Percentiles rank a stretch among this genome's conserved stretches.
Conservation (phyloP, 2,329 filamentous ascomycete species). For the Neocatenulostroma microsporum region DNA sequence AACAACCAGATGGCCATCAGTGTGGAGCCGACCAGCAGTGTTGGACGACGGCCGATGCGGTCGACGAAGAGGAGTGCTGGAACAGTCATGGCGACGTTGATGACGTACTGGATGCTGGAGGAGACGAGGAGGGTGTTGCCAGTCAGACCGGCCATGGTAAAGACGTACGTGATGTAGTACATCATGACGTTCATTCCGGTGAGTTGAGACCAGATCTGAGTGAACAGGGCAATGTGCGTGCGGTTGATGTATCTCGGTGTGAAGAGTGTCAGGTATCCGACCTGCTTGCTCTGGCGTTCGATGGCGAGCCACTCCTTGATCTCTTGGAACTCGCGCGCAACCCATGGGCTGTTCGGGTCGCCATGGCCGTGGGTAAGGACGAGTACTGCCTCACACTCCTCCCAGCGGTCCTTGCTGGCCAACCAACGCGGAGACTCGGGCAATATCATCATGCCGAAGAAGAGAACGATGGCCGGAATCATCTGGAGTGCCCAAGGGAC, state of each 20-base stretch:
- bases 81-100: constrained; percentile 73
- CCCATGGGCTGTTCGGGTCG: constrained; percentile 43
- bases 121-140: constrained; percentile 52
- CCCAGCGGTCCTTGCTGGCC: constrained; percentile 54
- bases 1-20: constrained; percentile 59
- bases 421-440: constrained; percentile 62
- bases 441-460: constrained; percentile 47
- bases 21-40: constrained; percentile 57
- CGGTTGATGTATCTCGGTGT: constrained; percentile 66
- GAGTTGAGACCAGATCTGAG: constrained; percentile 67
- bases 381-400: constrained; percentile 55
- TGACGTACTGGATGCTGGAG: constrained; percentile 65
- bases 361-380: constrained; percentile 54
- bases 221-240: constrained; percentile 63
- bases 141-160: constrained; percentile 59
- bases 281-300: constrained; percentile 60
- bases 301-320: constrained; percentile 65
- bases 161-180: constrained; percentile 49
- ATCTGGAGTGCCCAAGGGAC: constrained; percentile 45
- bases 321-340: constrained; percentile 60
- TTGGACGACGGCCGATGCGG: constrained; percentile 62
- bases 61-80: constrained; percentile 70
- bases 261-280: constrained; percentile 65
- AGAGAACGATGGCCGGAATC: constrained; percentile 41
- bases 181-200: constrained; percentile 72